Conservation (phyloP, 139 green algal species). For the Closterium sp. region DNA sequence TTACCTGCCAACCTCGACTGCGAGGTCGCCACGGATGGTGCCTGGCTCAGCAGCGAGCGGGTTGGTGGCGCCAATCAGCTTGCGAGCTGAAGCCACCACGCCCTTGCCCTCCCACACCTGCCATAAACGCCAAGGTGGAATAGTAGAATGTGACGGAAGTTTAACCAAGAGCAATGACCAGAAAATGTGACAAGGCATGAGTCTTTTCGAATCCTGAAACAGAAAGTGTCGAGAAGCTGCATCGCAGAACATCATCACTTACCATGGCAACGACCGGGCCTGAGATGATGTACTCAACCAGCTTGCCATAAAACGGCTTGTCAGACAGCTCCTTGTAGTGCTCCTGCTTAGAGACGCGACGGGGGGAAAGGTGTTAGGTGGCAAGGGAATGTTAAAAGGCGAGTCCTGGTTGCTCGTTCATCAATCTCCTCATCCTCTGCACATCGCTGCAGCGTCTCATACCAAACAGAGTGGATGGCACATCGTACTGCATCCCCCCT, state of each 20-base stretch:
- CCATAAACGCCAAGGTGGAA: neutral
- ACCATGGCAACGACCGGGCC: constrained; percentile 98
- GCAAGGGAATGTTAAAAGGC: too few relatives aligned
- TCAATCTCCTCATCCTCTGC: neutral
- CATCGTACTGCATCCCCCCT: neutral
- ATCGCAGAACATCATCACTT: neutral
- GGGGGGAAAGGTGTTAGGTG: neutral
- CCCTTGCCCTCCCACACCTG: constrained; percentile 91
- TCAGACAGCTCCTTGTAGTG: constrained; percentile 90
- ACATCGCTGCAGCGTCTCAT: too few relatives aligned
- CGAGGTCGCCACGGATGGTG: constrained; percentile 89
- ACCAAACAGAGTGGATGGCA: neutral
- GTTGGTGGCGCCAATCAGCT: constrained; percentile 91
- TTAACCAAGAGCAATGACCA: neutral
- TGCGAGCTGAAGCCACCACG: constrained; percentile 86
- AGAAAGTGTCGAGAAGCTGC: neutral
- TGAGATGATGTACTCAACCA: constrained; percentile 96
- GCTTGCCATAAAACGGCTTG: constrained; percentile 92
- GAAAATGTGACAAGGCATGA: too few relatives aligned
- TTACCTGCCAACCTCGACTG: constrained; percentile 74
- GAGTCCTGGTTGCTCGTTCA: neutral
- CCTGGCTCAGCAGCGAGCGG: constrained; percentile 86
- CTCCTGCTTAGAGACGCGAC: constrained; percentile 61
- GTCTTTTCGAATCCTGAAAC: too few relatives aligned
- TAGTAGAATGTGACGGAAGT: neutral